phyloP scores from a whole-genome alignment of 1,284 basidiomycete genomes.

The Athelia psychrophila region DNA sequence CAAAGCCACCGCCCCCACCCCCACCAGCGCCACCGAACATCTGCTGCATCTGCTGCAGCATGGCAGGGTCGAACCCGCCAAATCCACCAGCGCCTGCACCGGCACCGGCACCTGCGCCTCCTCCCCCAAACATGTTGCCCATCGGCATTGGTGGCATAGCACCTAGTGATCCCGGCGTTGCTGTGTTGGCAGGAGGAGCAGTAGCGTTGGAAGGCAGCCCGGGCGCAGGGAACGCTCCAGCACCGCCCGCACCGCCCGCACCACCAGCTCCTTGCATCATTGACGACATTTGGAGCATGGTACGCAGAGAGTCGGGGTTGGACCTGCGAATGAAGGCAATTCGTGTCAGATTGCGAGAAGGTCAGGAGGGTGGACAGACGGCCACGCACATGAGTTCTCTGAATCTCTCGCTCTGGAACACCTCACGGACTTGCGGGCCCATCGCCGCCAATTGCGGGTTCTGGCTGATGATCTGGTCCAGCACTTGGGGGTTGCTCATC shows the following conservation, averaged over 20 bases:
- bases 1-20: conserved; percentile 19
- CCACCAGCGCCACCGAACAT: conserved; percentile 31
- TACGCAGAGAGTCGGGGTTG: conserved; percentile 74
- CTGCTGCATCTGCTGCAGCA: conserved; percentile 39
- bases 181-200: conserved; percentile 13
- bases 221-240: conserved; percentile 28
- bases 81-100: conserved; percentile 30
- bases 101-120: conserved; percentile 18
- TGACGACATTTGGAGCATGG: conserved; percentile 81
- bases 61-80: conserved; percentile 40
- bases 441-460: conserved; percentile 80
- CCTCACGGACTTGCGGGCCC: conserved; percentile 77
- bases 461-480: conserved; percentile 81
- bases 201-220: conserved; percentile 25
- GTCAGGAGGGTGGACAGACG: neutral
- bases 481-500: conserved; percentile 76
- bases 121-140: conserved; percentile 17
- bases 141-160: conserved; percentile 19
- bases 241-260: conserved; percentile 48
- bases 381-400: conserved; percentile 71
- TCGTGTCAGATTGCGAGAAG: neutral
- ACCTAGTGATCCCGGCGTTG: conserved; percentile 14
- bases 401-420: conserved; percentile 82
- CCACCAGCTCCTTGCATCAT: conserved; percentile 46
- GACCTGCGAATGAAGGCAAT: too few relatives aligned